phyloP scores from a whole-genome alignment of 2,329 filamentous ascomycete species.

The Lachnellula cervina region DNA sequence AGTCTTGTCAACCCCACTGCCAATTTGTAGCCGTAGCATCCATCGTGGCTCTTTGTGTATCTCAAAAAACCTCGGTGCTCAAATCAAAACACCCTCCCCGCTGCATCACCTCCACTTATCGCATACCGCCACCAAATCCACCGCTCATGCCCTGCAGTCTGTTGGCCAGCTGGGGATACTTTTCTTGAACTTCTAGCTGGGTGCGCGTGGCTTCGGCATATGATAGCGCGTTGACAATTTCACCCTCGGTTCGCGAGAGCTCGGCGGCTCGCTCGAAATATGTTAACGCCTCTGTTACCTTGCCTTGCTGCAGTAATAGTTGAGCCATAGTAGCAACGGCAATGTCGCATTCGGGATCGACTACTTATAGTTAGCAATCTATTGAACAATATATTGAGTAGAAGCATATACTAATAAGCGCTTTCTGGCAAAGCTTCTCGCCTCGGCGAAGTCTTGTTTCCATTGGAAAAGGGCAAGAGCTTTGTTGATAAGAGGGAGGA shows the following conservation, averaged over 20 bases:
- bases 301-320: conserved; percentile 93
- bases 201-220: conserved; percentile 97
- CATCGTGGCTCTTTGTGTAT: background rate
- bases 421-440: conserved; percentile 97
- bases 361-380: conserved; percentile 40
- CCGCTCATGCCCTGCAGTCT: conserved; percentile 61
- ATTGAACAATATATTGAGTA: background rate
- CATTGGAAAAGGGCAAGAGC: conserved; percentile 95
- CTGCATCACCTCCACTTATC: conserved; percentile 15
- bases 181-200: conserved; percentile 86
- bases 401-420: conserved; percentile 78
- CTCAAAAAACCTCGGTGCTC: conserved; percentile 1
- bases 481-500: conserved; percentile 97
- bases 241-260: conserved; percentile 86
- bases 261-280: conserved; percentile 97
- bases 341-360: conserved; percentile 98
- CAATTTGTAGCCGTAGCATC: conserved; percentile 2
- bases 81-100: background rate
- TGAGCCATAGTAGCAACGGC: conserved; percentile 98
- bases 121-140: conserved; percentile 25
- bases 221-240: conserved; percentile 92
- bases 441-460: conserved; percentile 93
- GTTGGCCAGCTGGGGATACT: conserved; percentile 74
- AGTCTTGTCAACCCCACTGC: background rate
- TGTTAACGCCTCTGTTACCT: conserved; percentile 88